Base-by-base conservation (phyloP, 2,329 filamentous ascomycete species). In the Exophiala bonariae region DNA sequence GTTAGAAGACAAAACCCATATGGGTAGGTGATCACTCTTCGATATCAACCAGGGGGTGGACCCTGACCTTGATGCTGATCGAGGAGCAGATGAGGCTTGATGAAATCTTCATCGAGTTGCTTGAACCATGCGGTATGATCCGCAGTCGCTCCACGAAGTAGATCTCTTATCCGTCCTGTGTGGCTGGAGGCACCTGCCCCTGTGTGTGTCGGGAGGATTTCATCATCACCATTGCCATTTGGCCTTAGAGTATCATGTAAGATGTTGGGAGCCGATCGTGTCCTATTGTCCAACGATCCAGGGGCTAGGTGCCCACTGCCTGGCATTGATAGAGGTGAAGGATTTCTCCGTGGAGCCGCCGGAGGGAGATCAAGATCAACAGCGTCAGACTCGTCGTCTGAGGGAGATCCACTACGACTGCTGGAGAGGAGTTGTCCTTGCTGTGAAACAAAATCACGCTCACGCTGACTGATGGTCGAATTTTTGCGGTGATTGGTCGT, bases 81-180 rank as follows among this genome's bases (percentile, higher is more conserved):
- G 16, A 97, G 78, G 56, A 97, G 69, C 45, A 97, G 71, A 63
- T 85, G 88, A 14, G 92, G 92, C 75, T 97, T 97, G 68, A 97
- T 91, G 66, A 90, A 96, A 51, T 91, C 89, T 68, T 99, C 93
- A 66, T 99, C 93, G 50, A 99, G 74, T 69, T 96, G 91, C 58
- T 84, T 85, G 68, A 99, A 95, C 71, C 95, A 82, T 36, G 87
- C 89, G 8, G 88, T 87, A 35, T 95, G 90, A 65, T 99, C 93
- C 41, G 95, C 89, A 1, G 86, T 80, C 13, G 86, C 79, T 1
- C 83, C 82, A 19, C 80, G 87, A 58, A 95, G 83, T 7, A 99
- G 74, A 63, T 92, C 87, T 47, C 84, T 83, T 49, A 96, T 82
- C 83, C 80, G 9, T 88, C 48, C 52, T 18, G 54, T 54, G 28